Conservation (phyloP, 345 rosid species). For the Arabidopsis suecica region DNA sequence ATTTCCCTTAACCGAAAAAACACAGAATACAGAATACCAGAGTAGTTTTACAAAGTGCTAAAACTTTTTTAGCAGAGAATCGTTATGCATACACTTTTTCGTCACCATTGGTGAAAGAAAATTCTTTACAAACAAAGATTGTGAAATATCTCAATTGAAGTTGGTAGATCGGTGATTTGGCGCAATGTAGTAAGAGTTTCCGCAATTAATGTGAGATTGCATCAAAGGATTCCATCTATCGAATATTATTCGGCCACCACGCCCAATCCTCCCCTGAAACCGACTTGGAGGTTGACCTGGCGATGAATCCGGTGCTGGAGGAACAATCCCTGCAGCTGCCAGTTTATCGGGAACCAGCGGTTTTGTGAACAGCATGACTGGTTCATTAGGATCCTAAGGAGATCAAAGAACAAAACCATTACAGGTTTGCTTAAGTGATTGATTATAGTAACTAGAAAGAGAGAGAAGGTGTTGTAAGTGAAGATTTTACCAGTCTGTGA, state of each 20-base stretch:
- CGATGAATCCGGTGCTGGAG: constrained; percentile 60
- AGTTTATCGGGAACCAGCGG: constrained; percentile 90
- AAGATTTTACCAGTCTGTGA: constrained; percentile 66
- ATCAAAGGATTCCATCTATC: constrained; percentile 95
- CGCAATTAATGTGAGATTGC: constrained; percentile 68
- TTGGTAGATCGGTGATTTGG: constrained; percentile 64
- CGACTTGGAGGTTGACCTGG: constrained; percentile 51
- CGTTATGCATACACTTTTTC: constrained; percentile 9
- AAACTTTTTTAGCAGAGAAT: neutral
- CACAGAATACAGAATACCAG: neutral
- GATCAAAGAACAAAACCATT: neutral
- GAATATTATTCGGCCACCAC: constrained; percentile 92
- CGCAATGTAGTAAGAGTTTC: constrained; percentile 67
- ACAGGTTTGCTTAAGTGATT: constrained; percentile 8
- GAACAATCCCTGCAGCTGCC: constrained; percentile 81
- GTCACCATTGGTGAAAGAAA: constrained; percentile 26
- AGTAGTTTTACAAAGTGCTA: constrained; percentile 6
- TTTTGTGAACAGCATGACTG: constrained; percentile 84
- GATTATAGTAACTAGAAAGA: neutral
- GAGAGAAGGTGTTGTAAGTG: constrained; percentile 1
- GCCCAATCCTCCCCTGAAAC: constrained; percentile 91
- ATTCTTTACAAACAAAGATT: constrained; percentile 29
- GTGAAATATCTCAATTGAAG: constrained; percentile 47
- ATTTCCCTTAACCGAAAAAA: constrained; percentile 4
- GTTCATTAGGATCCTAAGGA: constrained; percentile 86